Evolutionary conservation across 2,329 filamentous ascomycete species (phyloP), one percentile per base, ranked within the genome.

Genomic region (Kalmusia sp.): DNA sequence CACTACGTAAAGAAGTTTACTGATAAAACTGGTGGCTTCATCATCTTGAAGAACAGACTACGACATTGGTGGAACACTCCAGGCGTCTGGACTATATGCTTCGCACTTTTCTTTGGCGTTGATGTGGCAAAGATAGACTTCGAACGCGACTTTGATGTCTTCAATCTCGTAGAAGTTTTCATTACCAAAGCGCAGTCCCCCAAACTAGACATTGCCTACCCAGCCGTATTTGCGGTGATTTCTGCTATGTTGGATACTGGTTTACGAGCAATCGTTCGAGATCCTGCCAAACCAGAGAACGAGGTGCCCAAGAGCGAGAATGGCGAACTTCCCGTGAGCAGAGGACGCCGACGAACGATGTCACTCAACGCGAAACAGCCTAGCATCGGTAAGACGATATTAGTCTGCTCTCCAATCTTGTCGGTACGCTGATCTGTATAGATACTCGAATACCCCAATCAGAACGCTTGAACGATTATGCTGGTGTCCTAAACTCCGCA

Each of bases 11-110:
- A 87, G 47, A 96, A 96, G 66, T 97, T 99, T 61, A 82, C 87
- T 12, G 84, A 87, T 17, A 96, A 96, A 75, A 92, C 89, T 9
- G 91, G 92, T 25, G 96, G 96, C 1, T 97, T 97, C 70, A 82
- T 83, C 28, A 89, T 97, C 57, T 88, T 98, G 85, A 89, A 89
- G 31, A 84, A 90, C 64, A 85, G 91, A 27, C 77, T 99, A 3
- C 92, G 88, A 67, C 82, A 88, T 64, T 97, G 93, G 87, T 99
- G 95, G 93, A 88, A 91, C 65, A 84, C 92, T 14, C 85, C 92
- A 2, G 85, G 87, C 0, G 76, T 98, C 22, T 98, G 95, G 95
- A 87, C 89, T 0, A 88, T 95, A 37, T 92, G 90, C 68, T 91
- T 99, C 73, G 88, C 91, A 48, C 89, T 98, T 19, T 76, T 99